phyloP scores from a whole-genome alignment of 2,329 filamentous ascomycete genomes.

The Bipolaris bicolor region DNA sequence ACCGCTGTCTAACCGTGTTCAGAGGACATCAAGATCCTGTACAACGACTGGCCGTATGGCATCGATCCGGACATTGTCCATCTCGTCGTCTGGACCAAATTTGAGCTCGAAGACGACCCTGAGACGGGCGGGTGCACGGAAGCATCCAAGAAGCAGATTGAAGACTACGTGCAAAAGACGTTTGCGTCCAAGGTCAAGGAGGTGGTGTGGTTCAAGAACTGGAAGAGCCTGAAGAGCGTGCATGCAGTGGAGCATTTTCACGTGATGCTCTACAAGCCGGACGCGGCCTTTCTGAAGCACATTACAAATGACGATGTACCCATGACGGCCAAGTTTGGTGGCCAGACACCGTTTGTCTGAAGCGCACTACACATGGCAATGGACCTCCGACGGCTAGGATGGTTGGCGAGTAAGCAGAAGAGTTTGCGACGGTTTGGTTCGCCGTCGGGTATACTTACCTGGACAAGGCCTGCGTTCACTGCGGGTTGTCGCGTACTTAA shows the following conservation, averaged over 20 bases:
- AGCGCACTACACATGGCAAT: background rate
- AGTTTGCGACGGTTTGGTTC: background rate
- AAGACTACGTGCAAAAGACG: slow-evolving; percentile 69
- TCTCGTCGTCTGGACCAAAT: slow-evolving; percentile 93
- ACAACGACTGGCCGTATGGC: slow-evolving; percentile 95
- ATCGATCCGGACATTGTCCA: slow-evolving; percentile 79
- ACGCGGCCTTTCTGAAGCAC: slow-evolving; percentile 69
- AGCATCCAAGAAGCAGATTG: slow-evolving; percentile 67
- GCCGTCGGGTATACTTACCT: background rate
- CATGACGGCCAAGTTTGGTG: slow-evolving; percentile 49
- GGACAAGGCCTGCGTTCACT: too few relatives aligned
- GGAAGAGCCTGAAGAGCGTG: slow-evolving; percentile 82
- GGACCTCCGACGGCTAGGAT: background rate
- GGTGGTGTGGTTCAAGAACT: slow-evolving; percentile 87
- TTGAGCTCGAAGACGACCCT: slow-evolving; percentile 73
- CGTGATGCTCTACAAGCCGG: slow-evolving; percentile 83
- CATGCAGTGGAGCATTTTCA: slow-evolving; percentile 92
- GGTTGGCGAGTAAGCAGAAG: too few relatives aligned
- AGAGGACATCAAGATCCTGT: slow-evolving; percentile 74
- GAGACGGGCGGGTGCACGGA: slow-evolving; percentile 70
- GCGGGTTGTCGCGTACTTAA: too few relatives aligned
- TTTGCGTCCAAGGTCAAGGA: slow-evolving; percentile 65
- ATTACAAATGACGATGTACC: slow-evolving; percentile 79
- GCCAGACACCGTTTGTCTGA: background rate
- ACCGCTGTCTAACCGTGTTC: slow-evolving; percentile 17